Evolutionary conservation across 495 filamentous ascomycete species (phyloP).

Genomic region (Mytilinidion resinicola): DNA sequence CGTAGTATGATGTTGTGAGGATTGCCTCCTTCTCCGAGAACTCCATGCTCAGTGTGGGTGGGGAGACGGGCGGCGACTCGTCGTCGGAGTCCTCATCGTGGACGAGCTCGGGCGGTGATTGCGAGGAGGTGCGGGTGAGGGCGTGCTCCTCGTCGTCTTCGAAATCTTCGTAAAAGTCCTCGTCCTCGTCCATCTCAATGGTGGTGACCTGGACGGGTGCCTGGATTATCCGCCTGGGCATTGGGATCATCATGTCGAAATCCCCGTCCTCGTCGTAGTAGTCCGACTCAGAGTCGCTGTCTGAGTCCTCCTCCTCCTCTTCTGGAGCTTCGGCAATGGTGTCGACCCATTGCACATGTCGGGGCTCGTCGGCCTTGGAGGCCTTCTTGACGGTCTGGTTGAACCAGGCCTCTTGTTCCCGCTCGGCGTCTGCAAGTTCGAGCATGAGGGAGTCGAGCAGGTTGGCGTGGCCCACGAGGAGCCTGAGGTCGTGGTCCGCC

Average conservation of each 20-base stretch:
- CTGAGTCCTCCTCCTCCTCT: conserved; percentile 56
- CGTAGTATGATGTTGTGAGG: conserved; percentile 47
- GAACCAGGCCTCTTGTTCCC: conserved; percentile 97
- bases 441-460: conserved; percentile 94
- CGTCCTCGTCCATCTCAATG: conserved; percentile 36
- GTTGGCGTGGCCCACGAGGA: conserved; percentile 95
- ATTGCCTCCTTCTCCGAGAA: conserved; percentile 65
- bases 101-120: conserved; percentile 72
- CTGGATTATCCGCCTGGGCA: conserved; percentile 26
- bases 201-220: conserved; percentile 39
- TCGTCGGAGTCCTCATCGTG: conserved; percentile 68
- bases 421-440: conserved; percentile 88
- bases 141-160: conserved; percentile 59
- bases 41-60: conserved; percentile 55
- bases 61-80: conserved; percentile 78
- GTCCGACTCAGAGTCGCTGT: conserved; percentile 31
- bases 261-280: conserved; percentile 31
- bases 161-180: conserved; percentile 63
- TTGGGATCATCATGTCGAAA: conserved; percentile 35
- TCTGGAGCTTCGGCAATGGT: conserved; percentile 66
- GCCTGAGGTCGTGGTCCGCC: conserved; percentile 86
- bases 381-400: conserved; percentile 85
- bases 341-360: conserved; percentile 86
- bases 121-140: conserved; percentile 60
- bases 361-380: conserved; percentile 47